Evolutionary conservation across 495 filamentous ascomycete species (phyloP), one percentile per base, ranked within the genome.

Genomic region (Hypomontagnella submonticulosa): DNA sequence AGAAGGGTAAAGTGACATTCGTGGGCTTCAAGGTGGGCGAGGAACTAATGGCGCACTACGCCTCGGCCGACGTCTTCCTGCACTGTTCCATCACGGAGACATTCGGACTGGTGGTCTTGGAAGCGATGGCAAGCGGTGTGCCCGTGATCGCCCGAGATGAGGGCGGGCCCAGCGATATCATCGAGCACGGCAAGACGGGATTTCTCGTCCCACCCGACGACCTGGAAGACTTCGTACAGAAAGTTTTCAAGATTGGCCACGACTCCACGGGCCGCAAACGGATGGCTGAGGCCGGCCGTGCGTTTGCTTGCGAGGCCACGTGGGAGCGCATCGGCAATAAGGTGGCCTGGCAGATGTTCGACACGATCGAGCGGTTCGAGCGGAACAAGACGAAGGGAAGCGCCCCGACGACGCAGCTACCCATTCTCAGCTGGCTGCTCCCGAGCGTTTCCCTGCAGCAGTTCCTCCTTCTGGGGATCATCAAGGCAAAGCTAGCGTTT

Each of bases 71-170:
- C 63, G 57, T 89, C 19, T 88, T 89, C 61, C 71, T 89, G 11
- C 87, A 89, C 60, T 87, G 84, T 72, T 88, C 86, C 15, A 80
- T 88, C 58, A 88, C 85, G 12, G 87, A 89, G 69, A 88, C 85
- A 0, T 89, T 89, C 67, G 87, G 87, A 1, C 74, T 89, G 15
- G 85, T 88, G 0, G 85, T 88, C 2, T 73, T 89, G 0, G 87
- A 89, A 66, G 82, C 84, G 4, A 88, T 89, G 87, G 85, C 86
- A 0, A 87, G 85, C 69, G 85, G 85, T 7, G 73, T 89, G 3
- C 85, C 86, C 0, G 86, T 89, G 6, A 80, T 89, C 50, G 87
- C 86, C 5, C 77, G 86, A 41, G 85, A 88, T 62, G 83, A 87
- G 63, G 87, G 87, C 18, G 87, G 87, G 7, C 87, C 87, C 4